Evolutionary conservation across 129 eudicot genomes (phyloP).

Genomic region (Saussurea involucrata): DNA sequence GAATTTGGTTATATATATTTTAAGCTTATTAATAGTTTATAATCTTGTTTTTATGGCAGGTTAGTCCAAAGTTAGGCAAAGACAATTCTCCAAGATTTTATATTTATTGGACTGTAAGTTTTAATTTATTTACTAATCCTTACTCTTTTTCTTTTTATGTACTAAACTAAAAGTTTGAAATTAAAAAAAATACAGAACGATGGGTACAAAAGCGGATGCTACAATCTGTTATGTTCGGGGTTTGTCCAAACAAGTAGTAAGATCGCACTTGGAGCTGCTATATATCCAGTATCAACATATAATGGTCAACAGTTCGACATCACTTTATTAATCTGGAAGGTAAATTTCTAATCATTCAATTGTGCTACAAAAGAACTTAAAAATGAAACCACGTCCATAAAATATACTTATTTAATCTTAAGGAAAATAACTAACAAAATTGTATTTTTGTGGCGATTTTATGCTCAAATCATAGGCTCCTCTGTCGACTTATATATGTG

Average conservation of each 20-base stretch:
- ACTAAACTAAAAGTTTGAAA: neutral
- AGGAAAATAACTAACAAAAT: neutral
- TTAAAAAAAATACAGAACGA: neutral
- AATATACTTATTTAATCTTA: neutral
- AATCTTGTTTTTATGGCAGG: neutral
- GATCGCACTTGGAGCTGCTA: neutral
- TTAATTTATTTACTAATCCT: neutral
- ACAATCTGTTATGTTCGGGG: constrained; percentile 4
- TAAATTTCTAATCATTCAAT: neutral
- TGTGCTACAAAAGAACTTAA: neutral
- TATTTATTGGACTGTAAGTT: neutral
- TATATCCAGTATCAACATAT: neutral
- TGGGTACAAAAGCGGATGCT: neutral
- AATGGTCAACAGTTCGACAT: neutral
- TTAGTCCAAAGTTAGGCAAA: neutral
- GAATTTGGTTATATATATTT: neutral
- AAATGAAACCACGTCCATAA: neutral
- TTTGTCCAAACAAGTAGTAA: constrained; percentile 3
- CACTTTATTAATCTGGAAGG: neutral
- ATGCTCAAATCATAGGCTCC: neutral
- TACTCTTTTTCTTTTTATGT: neutral
- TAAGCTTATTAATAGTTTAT: neutral
- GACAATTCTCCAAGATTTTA: neutral
- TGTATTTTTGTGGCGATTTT: neutral
- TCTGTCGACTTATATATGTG: too few relatives aligned